Conservation (phyloP, 768 basidiomycete species). For the Phlegmacium glaucopus region DNA sequence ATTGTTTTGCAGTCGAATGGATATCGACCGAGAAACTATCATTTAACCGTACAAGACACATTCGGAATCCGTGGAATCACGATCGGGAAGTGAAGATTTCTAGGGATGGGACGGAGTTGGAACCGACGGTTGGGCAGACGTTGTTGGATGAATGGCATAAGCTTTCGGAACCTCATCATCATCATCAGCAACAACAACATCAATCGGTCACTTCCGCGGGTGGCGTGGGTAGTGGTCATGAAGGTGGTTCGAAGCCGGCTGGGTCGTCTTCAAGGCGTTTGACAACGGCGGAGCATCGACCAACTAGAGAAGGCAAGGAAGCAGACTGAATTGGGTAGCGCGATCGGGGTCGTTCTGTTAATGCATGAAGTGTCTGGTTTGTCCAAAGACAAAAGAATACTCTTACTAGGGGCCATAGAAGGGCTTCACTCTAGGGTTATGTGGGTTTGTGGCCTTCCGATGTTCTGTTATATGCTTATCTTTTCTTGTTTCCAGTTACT, state of each 20-base stretch:
- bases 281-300: background rate
- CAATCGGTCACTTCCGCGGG: too few species aligned
- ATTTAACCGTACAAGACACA: constrained; percentile 71
- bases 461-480: too few species aligned
- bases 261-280: too few species aligned
- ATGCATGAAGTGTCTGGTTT: too few species aligned
- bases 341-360: too few species aligned
- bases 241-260: too few species aligned
- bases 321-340: background rate
- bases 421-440: too few species aligned
- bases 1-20: constrained; percentile 84
- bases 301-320: background rate
- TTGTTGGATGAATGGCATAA: constrained; percentile 69
- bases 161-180: constrained; percentile 20
- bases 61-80: constrained; percentile 93
- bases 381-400: too few species aligned
- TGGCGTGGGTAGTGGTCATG: too few species aligned
- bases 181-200: too few species aligned
- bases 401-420: too few species aligned
- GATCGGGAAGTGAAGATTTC: constrained; percentile 80
- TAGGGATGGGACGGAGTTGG: constrained; percentile 89
- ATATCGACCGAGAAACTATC: constrained; percentile 65
- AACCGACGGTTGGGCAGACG: constrained; percentile 67
- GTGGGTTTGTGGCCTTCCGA: too few species aligned
- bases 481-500: background rate